phyloP scores from a whole-genome alignment of 176 grass and related monocot species.

The Pontederia crassipes region DNA sequence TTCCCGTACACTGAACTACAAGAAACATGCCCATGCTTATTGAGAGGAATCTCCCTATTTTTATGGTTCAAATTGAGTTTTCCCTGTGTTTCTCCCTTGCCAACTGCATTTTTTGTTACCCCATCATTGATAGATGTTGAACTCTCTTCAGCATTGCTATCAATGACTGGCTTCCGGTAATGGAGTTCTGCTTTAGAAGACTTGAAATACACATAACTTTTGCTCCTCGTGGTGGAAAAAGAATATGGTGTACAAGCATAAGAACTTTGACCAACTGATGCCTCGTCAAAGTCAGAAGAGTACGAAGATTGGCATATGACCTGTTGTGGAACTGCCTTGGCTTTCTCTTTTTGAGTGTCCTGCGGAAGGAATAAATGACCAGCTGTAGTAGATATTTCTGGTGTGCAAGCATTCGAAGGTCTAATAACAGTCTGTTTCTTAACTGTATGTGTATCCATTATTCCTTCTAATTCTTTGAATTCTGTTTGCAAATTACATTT shows the following conservation, averaged over 20 bases:
- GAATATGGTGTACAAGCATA: neutral
- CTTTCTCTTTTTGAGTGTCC: too few species aligned
- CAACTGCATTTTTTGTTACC: slow-evolving; percentile 8
- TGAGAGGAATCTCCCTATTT: neutral
- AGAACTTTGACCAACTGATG: neutral
- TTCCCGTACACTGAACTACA: slow-evolving; percentile 21
- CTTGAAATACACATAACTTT: neutral
- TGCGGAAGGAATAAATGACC: too few species aligned
- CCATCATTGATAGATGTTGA: neutral
- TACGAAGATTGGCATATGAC: neutral
- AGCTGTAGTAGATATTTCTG: too few species aligned
- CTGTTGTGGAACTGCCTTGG: neutral
- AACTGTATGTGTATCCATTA: neutral
- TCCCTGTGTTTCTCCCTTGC: neutral
- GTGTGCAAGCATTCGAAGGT: too few species aligned
- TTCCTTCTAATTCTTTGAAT: neutral
- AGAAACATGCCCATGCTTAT: slow-evolving; percentile 19
- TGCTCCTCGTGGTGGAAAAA: neutral
- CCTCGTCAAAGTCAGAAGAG: neutral
- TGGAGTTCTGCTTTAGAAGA: neutral
- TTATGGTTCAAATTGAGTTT: slow-evolving; percentile 17
- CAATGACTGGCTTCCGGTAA: neutral
- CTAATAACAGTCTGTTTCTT: neutral
- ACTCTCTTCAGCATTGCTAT: neutral
- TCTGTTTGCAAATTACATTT: neutral